These are phyloP conservation scores for Russula foetens DNA, from an alignment of 768 basidiomycete genomes.

Conservation along the genomic window DNA sequence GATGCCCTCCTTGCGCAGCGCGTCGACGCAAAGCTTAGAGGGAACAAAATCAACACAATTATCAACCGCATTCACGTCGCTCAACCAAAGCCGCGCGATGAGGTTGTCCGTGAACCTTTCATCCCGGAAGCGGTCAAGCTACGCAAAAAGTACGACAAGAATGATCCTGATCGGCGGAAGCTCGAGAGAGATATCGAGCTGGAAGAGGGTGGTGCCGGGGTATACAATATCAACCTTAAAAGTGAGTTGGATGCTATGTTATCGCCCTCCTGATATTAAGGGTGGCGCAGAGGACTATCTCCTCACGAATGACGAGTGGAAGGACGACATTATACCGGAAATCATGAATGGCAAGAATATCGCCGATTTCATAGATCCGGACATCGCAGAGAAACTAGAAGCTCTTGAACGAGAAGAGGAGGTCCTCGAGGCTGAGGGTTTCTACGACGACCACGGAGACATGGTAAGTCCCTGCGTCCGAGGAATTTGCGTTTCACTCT, in stretches of 20 bases:
- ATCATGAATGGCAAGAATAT: slow-evolving; percentile 98
- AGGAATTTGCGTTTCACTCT: neutral
- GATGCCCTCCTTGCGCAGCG: slow-evolving; percentile 92
- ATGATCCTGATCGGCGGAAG: slow-evolving; percentile 66
- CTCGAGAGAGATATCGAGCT: slow-evolving; percentile 78
- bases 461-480: slow-evolving; percentile 43
- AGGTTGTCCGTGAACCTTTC: slow-evolving; percentile 78
- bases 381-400: slow-evolving; percentile 94
- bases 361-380: slow-evolving; percentile 97
- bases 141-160: slow-evolving; percentile 77
- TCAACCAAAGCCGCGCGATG: slow-evolving; percentile 82
- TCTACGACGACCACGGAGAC: slow-evolving; percentile 86
- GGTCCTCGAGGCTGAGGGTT: slow-evolving; percentile 86
- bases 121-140: slow-evolving; percentile 81
- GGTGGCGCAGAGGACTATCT: slow-evolving; percentile 71
- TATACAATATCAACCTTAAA: slow-evolving; percentile 85
- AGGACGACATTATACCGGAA: slow-evolving; percentile 95
- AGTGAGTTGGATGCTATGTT: slow-evolving; percentile 44
- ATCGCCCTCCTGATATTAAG: neutral
- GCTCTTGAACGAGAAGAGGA: slow-evolving; percentile 97
- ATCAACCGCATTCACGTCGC: slow-evolving; percentile 96
- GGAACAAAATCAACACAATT: slow-evolving; percentile 85
- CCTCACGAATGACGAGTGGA: slow-evolving; percentile 88
- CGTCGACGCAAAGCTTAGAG: slow-evolving; percentile 90
- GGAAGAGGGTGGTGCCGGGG: slow-evolving; percentile 84